A percentile compares a stretch with the other conserved stretches of the same genome.
phyloP scores from a whole-genome alignment of 1,139 yeast genomes.

The Protomyces lactucae-debilis region DNA sequence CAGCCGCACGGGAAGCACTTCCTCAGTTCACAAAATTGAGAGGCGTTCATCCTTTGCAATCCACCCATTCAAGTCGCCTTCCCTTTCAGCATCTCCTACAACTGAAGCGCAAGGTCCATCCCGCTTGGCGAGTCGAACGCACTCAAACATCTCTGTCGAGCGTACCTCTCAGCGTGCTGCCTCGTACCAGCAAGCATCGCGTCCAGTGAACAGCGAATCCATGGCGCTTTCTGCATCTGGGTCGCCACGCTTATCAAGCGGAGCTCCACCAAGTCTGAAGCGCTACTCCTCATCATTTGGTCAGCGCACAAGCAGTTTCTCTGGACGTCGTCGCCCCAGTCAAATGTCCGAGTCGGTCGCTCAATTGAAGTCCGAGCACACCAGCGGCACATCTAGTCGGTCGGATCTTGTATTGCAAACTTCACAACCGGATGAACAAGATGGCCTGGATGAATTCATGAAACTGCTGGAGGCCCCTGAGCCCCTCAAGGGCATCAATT shows the following conservation, averaged over 20 bases:
- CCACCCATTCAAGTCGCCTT: constrained; percentile 42
- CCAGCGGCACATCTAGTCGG: constrained; percentile 6
- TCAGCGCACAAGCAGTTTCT: constrained; percentile 4
- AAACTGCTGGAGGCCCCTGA: constrained; percentile 57
- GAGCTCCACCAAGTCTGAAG: constrained; percentile 10
- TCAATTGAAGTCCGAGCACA: background rate
- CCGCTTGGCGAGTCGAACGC: constrained; percentile 28
- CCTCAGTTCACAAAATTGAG: background rate
- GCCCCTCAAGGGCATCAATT: constrained; percentile 27
- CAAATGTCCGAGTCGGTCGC: constrained; percentile 5
- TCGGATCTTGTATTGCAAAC: constrained; percentile 7
- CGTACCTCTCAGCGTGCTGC: constrained; percentile 7
- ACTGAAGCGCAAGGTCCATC: constrained; percentile 31
- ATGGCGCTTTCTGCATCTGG: background rate
- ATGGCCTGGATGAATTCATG: constrained; percentile 76
- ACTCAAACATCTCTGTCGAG: constrained; percentile 3
- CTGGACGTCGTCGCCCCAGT: constrained; percentile 14
- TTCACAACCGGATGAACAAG: constrained; percentile 44
- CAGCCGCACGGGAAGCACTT: background rate
- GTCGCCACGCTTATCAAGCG: constrained; percentile 3
- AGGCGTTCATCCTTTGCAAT: constrained; percentile 27
- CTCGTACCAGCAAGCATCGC: background rate
- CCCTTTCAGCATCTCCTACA: constrained; percentile 40
- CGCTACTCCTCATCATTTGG: constrained; percentile 14
- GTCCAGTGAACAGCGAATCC: constrained; percentile 2